Evolutionary conservation across 805 yeast genomes (phyloP), one percentile per base, ranked within the genome.

Genomic region (Candida hispaniensis): DNA sequence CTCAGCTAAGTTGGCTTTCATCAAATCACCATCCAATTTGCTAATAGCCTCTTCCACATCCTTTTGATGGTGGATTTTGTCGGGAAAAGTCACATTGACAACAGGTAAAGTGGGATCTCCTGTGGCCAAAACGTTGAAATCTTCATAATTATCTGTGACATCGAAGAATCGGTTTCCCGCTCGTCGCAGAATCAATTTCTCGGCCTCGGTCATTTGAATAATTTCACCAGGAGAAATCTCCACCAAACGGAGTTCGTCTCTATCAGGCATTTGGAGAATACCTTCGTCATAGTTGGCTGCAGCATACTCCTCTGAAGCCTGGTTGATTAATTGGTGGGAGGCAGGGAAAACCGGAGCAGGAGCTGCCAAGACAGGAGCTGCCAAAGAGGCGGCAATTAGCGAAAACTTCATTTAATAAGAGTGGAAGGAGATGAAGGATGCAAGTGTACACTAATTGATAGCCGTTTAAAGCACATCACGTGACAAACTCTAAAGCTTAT

Each of bases 101-200:
- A 43, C 44, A 26, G 50, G 48, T 7, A 23, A 23, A 12, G 35
- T 18, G 13, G 19, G 34, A 5, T 18, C 29, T 13, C 25, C 38
- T 17, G 29, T 19, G 18, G 27, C 20, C 15, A 20, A 14, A n/a
- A 23, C 38, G 11, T 30, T 29, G 15, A 27, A 23, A 5, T 29
- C 35, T 6, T 17, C 30, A 18, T 20, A 47, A 41, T 63, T 61
- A 13, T 62, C 61, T 7, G 88, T 76, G 18, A 78, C 64, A 55
- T 79, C 88, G 44, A 79, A 69, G 50, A 76, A 79, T 15, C 60
- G 66, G 19, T 63, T 53, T 33, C 75, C 75, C 22, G 60, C 51
- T 34, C 58, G 52, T 46, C 59, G 59, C 26, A 69, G 50, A n/a
- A 47, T 49, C n/a, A 65, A 44, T 46, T 69, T 61, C 34, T 69